Conservation (phyloP, 1,139 yeast species). For the Taphrina pruni region DNA sequence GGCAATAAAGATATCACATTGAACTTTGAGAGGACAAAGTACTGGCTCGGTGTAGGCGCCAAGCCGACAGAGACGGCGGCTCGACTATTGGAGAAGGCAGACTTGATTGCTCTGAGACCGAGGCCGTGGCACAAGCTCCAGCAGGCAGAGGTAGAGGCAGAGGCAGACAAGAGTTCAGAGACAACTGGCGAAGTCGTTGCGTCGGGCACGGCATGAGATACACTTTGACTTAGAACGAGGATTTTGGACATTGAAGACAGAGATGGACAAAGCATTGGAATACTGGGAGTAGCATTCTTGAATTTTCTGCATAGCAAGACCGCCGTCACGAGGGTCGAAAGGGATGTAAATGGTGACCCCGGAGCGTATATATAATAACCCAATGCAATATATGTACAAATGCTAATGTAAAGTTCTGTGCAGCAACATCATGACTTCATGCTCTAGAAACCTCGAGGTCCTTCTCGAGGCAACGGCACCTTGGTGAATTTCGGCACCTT, state of each 20-base stretch:
- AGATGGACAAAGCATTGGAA: background rate
- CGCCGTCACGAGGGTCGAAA: too few species aligned
- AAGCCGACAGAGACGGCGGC: conserved; percentile 86
- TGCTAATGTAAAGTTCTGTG: background rate
- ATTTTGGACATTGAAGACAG: too few species aligned
- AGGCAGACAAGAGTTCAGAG: conserved; percentile 4
- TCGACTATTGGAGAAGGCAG: conserved; percentile 77
- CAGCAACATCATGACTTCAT: background rate
- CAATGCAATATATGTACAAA: conserved; percentile 18
- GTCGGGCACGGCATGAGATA: background rate
- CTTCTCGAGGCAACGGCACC: conserved; percentile 38
- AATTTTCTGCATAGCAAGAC: background rate
- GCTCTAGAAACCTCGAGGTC: conserved; percentile 34
- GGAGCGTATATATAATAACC: background rate
- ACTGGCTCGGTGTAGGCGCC: conserved; percentile 99
- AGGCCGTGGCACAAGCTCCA: conserved; percentile 11
- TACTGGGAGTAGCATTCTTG: background rate
- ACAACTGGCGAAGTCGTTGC: background rate
- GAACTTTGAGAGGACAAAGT: conserved; percentile 89
- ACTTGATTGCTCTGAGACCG: conserved; percentile 4
- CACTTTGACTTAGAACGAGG: background rate
- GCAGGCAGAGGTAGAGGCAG: background rate
- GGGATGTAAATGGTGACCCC: too few species aligned
- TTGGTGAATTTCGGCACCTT: conserved; percentile 47
- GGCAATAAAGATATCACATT: conserved; percentile 76